These are phyloP conservation scores for Rhizopus delemar DNA, from an alignment of 371 early-diverging fungal species.

Conservation along the genomic window DNA sequence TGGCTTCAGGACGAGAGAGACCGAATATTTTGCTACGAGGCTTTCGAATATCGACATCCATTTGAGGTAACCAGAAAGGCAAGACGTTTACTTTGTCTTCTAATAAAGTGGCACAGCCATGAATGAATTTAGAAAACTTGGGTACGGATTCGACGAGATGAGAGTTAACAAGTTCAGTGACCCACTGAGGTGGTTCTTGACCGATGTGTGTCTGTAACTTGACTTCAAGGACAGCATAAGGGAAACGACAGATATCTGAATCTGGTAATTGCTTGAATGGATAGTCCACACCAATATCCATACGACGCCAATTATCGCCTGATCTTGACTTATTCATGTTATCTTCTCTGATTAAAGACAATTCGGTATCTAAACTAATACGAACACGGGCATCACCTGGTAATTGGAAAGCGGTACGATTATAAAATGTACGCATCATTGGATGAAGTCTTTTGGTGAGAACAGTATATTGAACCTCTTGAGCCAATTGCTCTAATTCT, in stretches of 20 bases:
- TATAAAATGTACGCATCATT: conserved; percentile 95
- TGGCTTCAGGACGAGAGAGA: conserved; percentile 43
- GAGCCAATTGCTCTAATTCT: conserved; percentile 77
- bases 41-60: conserved; percentile 93
- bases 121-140: conserved; percentile 99
- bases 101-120: conserved; percentile 93
- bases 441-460: conserved; percentile 82
- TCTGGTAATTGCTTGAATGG: conserved; percentile 92
- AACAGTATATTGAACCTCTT: conserved; percentile 84
- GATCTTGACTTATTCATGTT: conserved; percentile 66
- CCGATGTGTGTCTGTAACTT: conserved; percentile 96
- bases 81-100: conserved; percentile 86
- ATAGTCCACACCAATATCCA: conserved; percentile 89
- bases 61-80: conserved; percentile 99
- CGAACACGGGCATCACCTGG: conserved; percentile 98
- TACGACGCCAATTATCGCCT: conserved; percentile 94
- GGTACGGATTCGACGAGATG: conserved; percentile 97
- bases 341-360: conserved; percentile 97
- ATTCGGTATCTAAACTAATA: conserved; percentile 97
- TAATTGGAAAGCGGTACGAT: conserved; percentile 98
- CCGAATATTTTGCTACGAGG: conserved; percentile 50
- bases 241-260: conserved; percentile 91
- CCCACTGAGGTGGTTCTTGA: conserved; percentile 95
- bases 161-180: conserved; percentile 86
- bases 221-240: conserved; percentile 98